phyloP scores from a whole-genome alignment of 192 early-diverging fungal genomes.

The Gigaspora rosea region DNA sequence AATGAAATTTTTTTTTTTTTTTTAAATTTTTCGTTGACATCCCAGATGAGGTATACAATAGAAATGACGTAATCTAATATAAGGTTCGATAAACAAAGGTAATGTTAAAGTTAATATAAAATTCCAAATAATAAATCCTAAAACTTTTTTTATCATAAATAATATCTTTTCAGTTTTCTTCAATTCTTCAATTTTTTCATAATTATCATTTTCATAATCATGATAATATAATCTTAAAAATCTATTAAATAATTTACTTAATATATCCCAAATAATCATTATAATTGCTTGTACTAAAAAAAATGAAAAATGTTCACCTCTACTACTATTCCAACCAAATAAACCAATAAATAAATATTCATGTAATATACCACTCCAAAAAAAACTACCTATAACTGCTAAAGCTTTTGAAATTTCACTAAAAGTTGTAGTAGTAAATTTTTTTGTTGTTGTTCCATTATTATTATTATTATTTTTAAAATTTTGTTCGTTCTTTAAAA shows the following conservation, averaged over 20 bases:
- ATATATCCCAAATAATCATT: neutral
- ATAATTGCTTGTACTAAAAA: neutral
- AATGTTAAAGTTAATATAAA: neutral
- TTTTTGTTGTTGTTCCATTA: neutral
- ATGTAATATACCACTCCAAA: neutral
- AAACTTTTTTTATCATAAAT: neutral
- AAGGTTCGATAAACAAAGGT: neutral
- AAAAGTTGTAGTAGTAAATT: neutral
- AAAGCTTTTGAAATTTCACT: neutral
- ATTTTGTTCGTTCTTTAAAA: neutral
- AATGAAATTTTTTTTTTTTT: constrained; percentile 1
- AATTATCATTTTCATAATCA: neutral
- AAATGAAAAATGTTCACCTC: neutral
- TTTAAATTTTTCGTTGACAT: neutral
- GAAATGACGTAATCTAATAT: neutral
- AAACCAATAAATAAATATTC: neutral
- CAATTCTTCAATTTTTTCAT: neutral
- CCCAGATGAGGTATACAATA: neutral
- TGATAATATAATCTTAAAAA: neutral
- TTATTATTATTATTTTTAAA: too few species aligned
- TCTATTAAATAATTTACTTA: neutral
- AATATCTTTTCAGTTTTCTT: neutral
- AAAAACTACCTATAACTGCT: neutral
- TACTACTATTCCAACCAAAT: neutral
- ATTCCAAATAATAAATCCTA: neutral